Conservation (phyloP, 2,329 filamentous ascomycete genomes). For the Phyllosticta citribraziliensis region DNA sequence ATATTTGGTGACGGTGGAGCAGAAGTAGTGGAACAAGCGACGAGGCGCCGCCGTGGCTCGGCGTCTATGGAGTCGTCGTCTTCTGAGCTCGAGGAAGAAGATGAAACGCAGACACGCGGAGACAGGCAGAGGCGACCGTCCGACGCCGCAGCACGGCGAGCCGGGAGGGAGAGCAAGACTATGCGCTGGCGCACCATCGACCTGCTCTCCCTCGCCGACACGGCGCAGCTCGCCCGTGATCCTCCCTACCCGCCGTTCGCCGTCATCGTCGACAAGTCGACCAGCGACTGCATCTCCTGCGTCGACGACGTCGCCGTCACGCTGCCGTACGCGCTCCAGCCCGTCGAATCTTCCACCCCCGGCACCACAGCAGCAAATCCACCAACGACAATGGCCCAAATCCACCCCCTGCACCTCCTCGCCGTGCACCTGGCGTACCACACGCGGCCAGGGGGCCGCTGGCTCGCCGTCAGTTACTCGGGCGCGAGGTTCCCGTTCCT, state of each 20-base stretch:
- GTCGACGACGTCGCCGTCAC: slow-evolving; percentile 22
- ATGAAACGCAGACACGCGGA: neutral
- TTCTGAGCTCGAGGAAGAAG: neutral
- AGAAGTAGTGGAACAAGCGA: neutral
- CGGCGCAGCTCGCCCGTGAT: slow-evolving; percentile 15
- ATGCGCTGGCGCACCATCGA: slow-evolving; percentile 27
- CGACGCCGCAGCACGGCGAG: neutral
- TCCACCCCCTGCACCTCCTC: slow-evolving; percentile 30
- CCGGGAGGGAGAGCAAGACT: neutral
- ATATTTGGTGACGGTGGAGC: slow-evolving; percentile 10
- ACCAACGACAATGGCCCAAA: neutral
- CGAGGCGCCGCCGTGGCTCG: too few relatives aligned
- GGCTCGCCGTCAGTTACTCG: slow-evolving; percentile 32
- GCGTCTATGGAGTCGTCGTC: neutral
- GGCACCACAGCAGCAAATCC: neutral
- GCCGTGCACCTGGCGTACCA: slow-evolving; percentile 31
- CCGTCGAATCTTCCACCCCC: neutral
- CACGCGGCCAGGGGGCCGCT: slow-evolving; percentile 27
- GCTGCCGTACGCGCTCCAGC: slow-evolving; percentile 21
- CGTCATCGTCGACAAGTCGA: slow-evolving; percentile 29
- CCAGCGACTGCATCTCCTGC: slow-evolving; percentile 29
- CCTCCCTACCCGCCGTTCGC: slow-evolving; percentile 21
- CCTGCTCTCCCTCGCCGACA: slow-evolving; percentile 25
- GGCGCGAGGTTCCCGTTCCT: slow-evolving; percentile 31
- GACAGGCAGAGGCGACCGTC: neutral